Evolutionary conservation across 169 alveolate genomes (phyloP).

Genomic region (Cryptosporidium parvum): DNA sequence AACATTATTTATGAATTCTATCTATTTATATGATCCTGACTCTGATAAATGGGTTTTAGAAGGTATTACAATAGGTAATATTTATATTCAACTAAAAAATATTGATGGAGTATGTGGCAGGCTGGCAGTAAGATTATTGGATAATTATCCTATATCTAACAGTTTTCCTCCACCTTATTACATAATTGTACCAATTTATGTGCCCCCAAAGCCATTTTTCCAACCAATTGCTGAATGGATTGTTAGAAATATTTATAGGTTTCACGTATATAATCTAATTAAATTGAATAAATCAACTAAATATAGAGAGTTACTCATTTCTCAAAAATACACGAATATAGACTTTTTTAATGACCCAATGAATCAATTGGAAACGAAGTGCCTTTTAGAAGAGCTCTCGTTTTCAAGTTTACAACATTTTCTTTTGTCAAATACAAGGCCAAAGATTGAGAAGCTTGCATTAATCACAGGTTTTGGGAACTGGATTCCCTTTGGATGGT

Average conservation of each 20-base stretch:
- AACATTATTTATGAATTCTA: conserved; percentile 54
- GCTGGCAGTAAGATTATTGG: conserved; percentile 42
- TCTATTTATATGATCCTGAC: conserved; percentile 39
- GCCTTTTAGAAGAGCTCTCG: conserved; percentile 58
- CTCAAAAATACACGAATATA: conserved; percentile 27
- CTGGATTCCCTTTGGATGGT: conserved; percentile 74
- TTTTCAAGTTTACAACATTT: conserved; percentile 61
- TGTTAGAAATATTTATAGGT: conserved; percentile 39
- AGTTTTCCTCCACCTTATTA: conserved; percentile 53
- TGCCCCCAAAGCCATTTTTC: conserved; percentile 72
- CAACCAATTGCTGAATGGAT: conserved; percentile 76
- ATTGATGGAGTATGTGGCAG: conserved; percentile 59
- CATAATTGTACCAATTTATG: conserved; percentile 33
- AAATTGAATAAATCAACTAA: conserved; percentile 2
- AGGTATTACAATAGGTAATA: conserved; percentile 63
- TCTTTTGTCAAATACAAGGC: conserved; percentile 56
- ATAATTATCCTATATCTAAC: conserved; percentile 24
- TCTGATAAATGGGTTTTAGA: conserved; percentile 64
- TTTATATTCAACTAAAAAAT: conserved; percentile 38
- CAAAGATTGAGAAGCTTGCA: conserved; percentile 60
- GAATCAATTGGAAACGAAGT: conserved; percentile 29
- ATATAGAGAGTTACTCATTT: not conserved
- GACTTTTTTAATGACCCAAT: conserved; percentile 39
- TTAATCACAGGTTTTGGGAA: conserved; percentile 68
- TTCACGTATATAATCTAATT: conserved; percentile 24